Evolutionary conservation across 352 stramenopile species (phyloP), one percentile per base, ranked within the genome.

Genomic region (Halophytophthora batemanensis): DNA sequence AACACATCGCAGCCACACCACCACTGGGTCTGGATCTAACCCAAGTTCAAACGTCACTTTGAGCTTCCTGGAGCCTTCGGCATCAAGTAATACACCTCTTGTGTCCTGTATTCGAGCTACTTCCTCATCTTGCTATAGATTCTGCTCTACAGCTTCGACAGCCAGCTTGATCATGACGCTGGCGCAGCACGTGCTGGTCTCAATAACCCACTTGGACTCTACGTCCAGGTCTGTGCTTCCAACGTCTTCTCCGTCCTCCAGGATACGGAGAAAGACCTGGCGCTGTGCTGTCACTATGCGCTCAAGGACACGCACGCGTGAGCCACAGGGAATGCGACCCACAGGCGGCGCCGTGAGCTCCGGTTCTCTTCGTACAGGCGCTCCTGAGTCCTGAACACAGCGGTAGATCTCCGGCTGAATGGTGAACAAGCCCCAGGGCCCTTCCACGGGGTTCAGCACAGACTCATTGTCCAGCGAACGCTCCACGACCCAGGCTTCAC

Each of bases 381-480:
- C 80, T 2, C 80, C 80, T 3, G 71, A 71, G 19, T 83, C 71
- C 61, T 90, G 80, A 21, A 90, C 80, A 56, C 80, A 90, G 19
- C 77, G 77, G 49, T 90, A 90, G 45, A 38, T 46, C 19, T 72
- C 51, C 6, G 4, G 48, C 31, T 42, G 56, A 0, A 13, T 42
- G 2, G 45, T 2, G 14, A 21, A 59, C 21, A 50, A 59, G 6
- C 29, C 19, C 64, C 71, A 83, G 12, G 80, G 75, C 13, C 74
- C 66, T 6, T 82, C 66, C 18, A 88, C 48, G n/a, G 68, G 56
- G 41, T 87, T 87, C 12, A 90, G 47, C 15, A 90, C 78, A 2
- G 77, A 87, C 31, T 90, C 80, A 22, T 90, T 90, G 53, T 90
- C 80, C 44, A 90, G 56, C 13, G 80, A 82, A 12, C 77, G 75